Evolutionary conservation across 129 eudicot species (phyloP), one percentile per base, ranked within the genome.

Genomic region (Mikania micrantha): DNA sequence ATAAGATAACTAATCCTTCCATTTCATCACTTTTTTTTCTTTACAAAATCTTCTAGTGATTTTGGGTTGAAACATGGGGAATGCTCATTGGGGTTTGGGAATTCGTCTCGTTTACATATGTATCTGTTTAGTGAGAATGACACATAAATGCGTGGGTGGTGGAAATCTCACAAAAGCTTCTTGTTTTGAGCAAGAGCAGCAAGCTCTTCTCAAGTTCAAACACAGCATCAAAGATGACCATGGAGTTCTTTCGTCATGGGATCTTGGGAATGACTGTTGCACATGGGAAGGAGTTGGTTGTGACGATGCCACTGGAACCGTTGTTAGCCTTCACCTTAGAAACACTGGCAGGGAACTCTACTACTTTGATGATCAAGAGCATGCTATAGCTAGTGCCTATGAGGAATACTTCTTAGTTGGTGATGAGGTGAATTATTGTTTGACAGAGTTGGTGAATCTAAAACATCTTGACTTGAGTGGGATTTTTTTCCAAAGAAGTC

Each of bases 161-260:
- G 32, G 7, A 53, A 53, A 53, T 53, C 8, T 32, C 36, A 32
- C 16, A 0, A 53, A 32, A 11, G 6, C 7, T 5, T 3, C 27
- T 20, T 53, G 60, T 9, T 28, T 3, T 19, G 27, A 49, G 24
- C 56, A 19, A 31, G 81, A 77, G 64, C n/a, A n/a, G n/a, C 29
- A 27, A 50, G 81, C 77, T 7, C 69, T 77, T 20, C 66, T 77
- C 31, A 40, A 39, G 13, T 77, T 69, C 60, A 69, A 60, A 58
- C 7, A 62, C 1, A 60, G 44, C n/a, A 15, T 35, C n/a, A 16
- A 5, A 6, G 66, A 60, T 29, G 9, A 32, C 8, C 63, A 27
- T 10, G 32, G 19, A 5, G 44, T 24, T 11, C 64, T 77, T 1
- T 34, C 72, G 6, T 70, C 76, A 5, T n/a, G n/a, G n/a, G n/a